phyloP scores from a whole-genome alignment of 805 yeast genomes.

The Kluyveromyces wickerhamii region DNA sequence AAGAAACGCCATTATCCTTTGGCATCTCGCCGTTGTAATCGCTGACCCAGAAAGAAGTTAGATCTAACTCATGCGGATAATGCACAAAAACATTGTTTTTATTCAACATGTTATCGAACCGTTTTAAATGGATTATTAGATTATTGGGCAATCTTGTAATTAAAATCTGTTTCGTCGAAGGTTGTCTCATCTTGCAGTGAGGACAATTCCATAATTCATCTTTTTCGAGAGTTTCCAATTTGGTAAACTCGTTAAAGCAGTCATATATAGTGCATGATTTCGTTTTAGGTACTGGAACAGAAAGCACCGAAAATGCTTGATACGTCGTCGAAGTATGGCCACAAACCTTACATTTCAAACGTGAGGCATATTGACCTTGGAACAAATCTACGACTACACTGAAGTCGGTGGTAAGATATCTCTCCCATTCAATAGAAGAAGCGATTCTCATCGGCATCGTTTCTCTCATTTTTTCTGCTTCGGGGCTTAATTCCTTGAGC shows the following conservation, averaged over 20 bases:
- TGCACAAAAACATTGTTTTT: conserved; percentile 59
- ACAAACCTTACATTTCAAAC: conserved; percentile 65
- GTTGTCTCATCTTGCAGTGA: conserved; percentile 52
- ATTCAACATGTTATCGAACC: conserved; percentile 45
- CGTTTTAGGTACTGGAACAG: conserved; percentile 66
- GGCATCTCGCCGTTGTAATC: conserved; percentile 23
- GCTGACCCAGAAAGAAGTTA: conserved; percentile 56
- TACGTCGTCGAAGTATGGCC: conserved; percentile 74
- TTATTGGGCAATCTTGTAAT: conserved; percentile 75
- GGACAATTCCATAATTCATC: conserved; percentile 86
- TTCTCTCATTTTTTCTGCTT: conserved; percentile 70
- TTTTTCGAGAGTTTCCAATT: conserved; percentile 63
- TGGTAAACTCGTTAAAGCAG: conserved; percentile 72
- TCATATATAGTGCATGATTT: conserved; percentile 39
- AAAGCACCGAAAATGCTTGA: conserved; percentile 70
- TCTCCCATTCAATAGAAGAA: conserved; percentile 86
- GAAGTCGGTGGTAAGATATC: conserved; percentile 69
- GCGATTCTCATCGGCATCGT: conserved; percentile 68
- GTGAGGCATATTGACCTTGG: conserved; percentile 86
- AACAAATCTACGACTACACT: conserved; percentile 74
- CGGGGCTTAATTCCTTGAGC: conserved; percentile 52
- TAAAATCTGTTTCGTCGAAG: conserved; percentile 58
- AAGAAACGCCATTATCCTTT: conserved; percentile 17
- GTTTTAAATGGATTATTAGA: conserved; percentile 74
- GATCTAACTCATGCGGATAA: conserved; percentile 60